These are phyloP conservation scores for Alternaria metachromatica DNA, from an alignment of 2,329 filamentous ascomycete genomes.

Conservation along the genomic window DNA sequence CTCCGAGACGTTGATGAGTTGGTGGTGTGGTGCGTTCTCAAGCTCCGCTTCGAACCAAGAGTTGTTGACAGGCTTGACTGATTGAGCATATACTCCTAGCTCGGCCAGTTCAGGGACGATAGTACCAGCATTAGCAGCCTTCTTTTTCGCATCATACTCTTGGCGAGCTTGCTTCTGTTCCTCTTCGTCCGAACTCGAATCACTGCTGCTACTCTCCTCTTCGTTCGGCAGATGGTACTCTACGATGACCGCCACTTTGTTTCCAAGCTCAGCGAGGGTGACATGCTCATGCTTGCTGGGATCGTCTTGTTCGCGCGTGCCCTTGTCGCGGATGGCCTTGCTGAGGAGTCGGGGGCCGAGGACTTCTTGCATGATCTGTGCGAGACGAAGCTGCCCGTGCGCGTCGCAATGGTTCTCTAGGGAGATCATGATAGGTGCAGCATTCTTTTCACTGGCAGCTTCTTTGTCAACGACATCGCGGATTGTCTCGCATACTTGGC, in stretches of 20 bases:
- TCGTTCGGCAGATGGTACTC: constrained; percentile 69
- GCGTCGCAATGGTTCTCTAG: constrained; percentile 71
- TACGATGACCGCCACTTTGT: constrained; percentile 71
- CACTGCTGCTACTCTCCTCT: constrained; percentile 48
- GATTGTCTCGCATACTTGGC: constrained; percentile 69
- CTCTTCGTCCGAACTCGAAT: constrained; percentile 46
- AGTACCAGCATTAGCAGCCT: constrained; percentile 53
- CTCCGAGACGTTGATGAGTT: constrained; percentile 74
- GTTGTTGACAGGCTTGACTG: constrained; percentile 70
- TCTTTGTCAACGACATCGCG: constrained; percentile 68
- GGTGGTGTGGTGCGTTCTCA: constrained; percentile 63
- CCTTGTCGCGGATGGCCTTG: constrained; percentile 63
- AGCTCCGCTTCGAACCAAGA: constrained; percentile 66
- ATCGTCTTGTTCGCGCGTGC: constrained; percentile 62
- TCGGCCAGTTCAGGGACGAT: constrained; percentile 71
- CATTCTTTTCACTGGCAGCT: constrained; percentile 53
- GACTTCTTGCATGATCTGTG: constrained; percentile 69
- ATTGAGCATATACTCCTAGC: constrained; percentile 73
- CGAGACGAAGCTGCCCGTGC: constrained; percentile 66
- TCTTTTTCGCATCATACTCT: constrained; percentile 62
- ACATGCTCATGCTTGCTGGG: constrained; percentile 58
- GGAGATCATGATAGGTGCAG: constrained; percentile 68
- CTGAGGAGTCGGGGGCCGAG: constrained; percentile 67
- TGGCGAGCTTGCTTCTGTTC: constrained; percentile 59
- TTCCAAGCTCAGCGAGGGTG: constrained; percentile 64